Conservation (phyloP, 208 protist genomes). For the Naegleria gruberi region DNA sequence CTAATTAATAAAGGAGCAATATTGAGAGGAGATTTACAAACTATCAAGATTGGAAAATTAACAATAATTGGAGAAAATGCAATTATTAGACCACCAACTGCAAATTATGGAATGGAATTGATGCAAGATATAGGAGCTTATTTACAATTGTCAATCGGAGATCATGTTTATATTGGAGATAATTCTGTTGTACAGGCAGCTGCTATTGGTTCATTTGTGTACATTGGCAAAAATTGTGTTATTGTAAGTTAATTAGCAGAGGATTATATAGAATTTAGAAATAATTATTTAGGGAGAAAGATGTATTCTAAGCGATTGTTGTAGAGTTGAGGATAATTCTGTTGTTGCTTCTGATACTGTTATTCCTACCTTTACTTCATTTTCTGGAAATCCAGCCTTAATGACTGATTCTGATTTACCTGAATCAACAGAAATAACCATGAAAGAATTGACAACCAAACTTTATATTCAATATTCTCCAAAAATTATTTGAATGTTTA, state of each 20-base stretch:
- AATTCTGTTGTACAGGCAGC: neutral
- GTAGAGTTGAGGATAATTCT: neutral
- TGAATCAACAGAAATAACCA: neutral
- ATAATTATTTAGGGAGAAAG: neutral
- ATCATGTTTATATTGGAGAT: neutral
- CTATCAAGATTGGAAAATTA: neutral
- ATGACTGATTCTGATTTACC: neutral
- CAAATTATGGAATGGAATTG: neutral
- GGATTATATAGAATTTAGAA: neutral
- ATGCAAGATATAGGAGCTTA: neutral
- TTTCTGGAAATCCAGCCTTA: neutral
- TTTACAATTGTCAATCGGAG: neutral
- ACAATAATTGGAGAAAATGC: neutral
- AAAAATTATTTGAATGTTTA: neutral
- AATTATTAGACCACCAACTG: neutral
- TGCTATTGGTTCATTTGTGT: neutral
- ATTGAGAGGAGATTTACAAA: neutral
- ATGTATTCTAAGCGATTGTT: neutral
- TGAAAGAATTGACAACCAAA: neutral
- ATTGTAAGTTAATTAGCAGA: neutral
- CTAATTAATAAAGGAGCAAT: neutral
- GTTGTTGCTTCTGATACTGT: neutral
- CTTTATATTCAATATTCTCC: neutral
- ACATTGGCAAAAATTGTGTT: constrained; percentile 19
- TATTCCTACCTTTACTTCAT: neutral